Percentiles rank a stretch among this genome's conserved stretches.
Conservation (phyloP, 1,284 basidiomycete species). For the Anthracocystis panici-leucophaei region DNA sequence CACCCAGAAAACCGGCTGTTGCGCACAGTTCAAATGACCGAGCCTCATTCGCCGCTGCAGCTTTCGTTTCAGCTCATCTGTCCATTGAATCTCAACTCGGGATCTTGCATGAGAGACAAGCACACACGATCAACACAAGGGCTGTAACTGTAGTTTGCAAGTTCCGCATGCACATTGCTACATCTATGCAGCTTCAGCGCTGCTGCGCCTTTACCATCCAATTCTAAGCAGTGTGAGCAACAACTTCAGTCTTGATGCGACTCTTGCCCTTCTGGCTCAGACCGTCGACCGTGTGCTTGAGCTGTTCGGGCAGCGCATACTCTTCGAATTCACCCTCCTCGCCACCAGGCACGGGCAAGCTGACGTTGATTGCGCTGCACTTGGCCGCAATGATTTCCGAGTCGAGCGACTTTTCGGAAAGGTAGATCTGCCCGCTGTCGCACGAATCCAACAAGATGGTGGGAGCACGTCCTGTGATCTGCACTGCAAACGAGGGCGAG, state of each 20-base stretch:
- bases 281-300: conserved; percentile 83
- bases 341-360: conserved; percentile 84
- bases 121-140: background rate
- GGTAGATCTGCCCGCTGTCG: conserved; percentile 93
- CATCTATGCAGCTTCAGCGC: conserved; percentile 4
- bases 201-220: background rate
- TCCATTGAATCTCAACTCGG: too few species aligned
- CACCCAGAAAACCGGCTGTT: too few species aligned
- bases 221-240: conserved; percentile 57
- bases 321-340: conserved; percentile 94
- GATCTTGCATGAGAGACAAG: background rate
- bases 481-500: conserved; percentile 91
- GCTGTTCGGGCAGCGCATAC: conserved; percentile 93
- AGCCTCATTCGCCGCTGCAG: too few species aligned
- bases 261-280: conserved; percentile 79
- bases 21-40: too few species aligned
- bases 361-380: conserved; percentile 93
- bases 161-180: background rate
- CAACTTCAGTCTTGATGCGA: conserved; percentile 62
- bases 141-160: background rate
- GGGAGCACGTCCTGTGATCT: conserved; percentile 88
- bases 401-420: conserved; percentile 83
- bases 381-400: conserved; percentile 94
- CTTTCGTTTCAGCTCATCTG: too few species aligned
- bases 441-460: conserved; percentile 94